Conservation (phyloP, 768 basidiomycete genomes). For the Terana coerulea region DNA sequence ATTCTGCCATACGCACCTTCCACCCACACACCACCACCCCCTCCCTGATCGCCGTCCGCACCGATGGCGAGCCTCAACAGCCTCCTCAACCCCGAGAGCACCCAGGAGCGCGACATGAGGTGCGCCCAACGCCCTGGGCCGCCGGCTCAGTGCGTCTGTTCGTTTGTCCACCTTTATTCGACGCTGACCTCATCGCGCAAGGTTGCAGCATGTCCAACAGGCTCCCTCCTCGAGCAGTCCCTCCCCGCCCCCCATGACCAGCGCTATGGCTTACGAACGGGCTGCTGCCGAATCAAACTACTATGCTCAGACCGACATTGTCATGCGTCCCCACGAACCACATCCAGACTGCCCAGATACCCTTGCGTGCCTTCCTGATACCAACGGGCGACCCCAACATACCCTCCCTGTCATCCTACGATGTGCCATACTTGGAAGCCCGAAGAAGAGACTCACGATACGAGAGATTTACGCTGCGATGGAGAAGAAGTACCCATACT, state of each 20-base stretch:
- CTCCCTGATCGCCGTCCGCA: conserved; percentile 7
- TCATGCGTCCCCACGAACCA: conserved; percentile 28
- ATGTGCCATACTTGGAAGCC: conserved; percentile 78
- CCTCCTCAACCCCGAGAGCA: conserved; percentile 27
- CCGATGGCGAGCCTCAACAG: conserved; percentile 26
- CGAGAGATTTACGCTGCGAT: conserved; percentile 84
- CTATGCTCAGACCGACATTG: conserved; percentile 19
- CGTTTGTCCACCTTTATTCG: not conserved
- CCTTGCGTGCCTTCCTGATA: conserved; percentile 74
- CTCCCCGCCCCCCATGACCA: conserved; percentile 3
- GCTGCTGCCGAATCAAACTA: conserved; percentile 16
- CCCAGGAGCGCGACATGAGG: conserved; percentile 21
- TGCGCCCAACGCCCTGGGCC: conserved; percentile 9
- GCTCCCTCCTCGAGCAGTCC: conserved; percentile 11
- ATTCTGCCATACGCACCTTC: conserved; percentile 11
- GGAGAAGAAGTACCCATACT: conserved; percentile 83
- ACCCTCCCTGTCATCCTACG: conserved; percentile 83
- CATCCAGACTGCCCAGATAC: conserved; percentile 79
- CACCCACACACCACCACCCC: conserved; percentile 15
- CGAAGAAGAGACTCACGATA: conserved; percentile 72
- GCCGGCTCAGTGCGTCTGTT: not conserved
- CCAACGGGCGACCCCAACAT: conserved; percentile 75
- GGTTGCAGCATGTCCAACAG: conserved; percentile 12
- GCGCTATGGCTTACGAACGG: conserved; percentile 15
- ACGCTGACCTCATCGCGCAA: conserved; percentile 6